These are phyloP conservation scores for Escovopsis sp. DNA, from an alignment of 2,329 filamentous ascomycete genomes.

Conservation along the genomic window DNA sequence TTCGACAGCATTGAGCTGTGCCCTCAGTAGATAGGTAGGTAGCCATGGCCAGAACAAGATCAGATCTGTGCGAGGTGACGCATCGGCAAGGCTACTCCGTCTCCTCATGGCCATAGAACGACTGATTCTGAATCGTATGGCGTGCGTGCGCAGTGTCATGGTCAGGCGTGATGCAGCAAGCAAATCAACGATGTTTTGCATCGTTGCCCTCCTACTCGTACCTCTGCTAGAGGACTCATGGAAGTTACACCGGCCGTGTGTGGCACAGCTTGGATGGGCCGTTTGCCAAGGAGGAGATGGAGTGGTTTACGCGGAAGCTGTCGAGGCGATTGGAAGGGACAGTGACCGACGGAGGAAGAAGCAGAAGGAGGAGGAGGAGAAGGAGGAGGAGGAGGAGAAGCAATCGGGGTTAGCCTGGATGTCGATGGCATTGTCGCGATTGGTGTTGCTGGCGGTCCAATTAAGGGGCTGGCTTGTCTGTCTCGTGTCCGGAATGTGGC, in stretches of 20 bases:
- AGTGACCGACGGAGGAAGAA: no score
- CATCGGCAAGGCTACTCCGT: slow-evolving; percentile 1
- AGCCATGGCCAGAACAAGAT: slow-evolving; percentile 2
- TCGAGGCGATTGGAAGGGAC: slow-evolving; percentile 1
- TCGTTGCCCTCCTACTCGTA: slow-evolving; percentile 1
- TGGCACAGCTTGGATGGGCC: slow-evolving; percentile 4
- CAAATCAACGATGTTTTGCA: slow-evolving; percentile 6
- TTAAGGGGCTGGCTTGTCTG: background rate
- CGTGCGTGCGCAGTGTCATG: slow-evolving; percentile 1
- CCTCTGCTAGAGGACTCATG: background rate
- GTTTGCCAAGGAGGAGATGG: background rate
- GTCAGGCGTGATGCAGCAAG: background rate
- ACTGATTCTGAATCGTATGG: background rate
- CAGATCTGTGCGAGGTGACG: slow-evolving; percentile 8
- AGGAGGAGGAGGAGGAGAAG: background rate
- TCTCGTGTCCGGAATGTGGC: background rate
- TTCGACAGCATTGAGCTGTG: background rate
- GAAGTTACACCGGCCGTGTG: slow-evolving; percentile 1
- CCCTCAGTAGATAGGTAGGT: background rate
- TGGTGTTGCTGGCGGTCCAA: background rate
- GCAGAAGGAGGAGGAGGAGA: no score
- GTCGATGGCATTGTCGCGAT: background rate
- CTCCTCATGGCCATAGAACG: background rate
- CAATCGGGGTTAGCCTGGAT: background rate
- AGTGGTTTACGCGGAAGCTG: slow-evolving; percentile 1